phyloP scores from a whole-genome alignment of 257 asterid genomes.

The Eustoma russellianum region DNA sequence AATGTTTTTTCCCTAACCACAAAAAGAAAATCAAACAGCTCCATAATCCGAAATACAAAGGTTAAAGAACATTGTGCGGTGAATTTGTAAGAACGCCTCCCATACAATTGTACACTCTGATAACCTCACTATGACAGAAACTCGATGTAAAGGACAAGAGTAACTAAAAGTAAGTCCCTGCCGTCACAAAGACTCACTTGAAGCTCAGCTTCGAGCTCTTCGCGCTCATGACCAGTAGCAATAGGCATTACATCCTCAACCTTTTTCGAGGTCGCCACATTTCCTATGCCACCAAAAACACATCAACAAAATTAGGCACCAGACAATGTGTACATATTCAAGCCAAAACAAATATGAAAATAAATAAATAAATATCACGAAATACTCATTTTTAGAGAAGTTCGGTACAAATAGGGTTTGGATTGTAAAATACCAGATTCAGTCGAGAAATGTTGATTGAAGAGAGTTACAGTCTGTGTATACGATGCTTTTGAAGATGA shows the following conservation, averaged over 20 bases:
- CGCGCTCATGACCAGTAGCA: conserved; percentile 97
- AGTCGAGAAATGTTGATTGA: conserved; percentile 37
- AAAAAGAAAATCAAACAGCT: neutral
- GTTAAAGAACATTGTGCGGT: neutral
- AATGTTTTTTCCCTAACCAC: conserved; percentile 54
- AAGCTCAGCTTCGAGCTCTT: conserved; percentile 85
- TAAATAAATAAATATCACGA: neutral
- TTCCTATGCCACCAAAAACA: conserved; percentile 18
- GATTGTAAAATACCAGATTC: conserved; percentile 43
- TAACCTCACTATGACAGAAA: neutral
- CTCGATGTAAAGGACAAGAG: neutral
- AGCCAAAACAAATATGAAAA: neutral
- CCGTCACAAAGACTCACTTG: conserved; percentile 34
- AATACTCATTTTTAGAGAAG: neutral
- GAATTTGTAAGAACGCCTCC: neutral
- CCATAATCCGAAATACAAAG: neutral
- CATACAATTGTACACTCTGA: neutral
- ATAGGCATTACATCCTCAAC: conserved; percentile 90
- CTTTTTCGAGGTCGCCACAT: conserved; percentile 37
- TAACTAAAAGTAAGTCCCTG: neutral
- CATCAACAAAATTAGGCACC: neutral
- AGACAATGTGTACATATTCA: neutral
- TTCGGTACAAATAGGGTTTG: conserved; percentile 1
- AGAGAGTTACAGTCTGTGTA: conserved; percentile 24
- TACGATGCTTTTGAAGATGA: conserved; percentile 25